phyloP scores from a whole-genome alignment of 257 asterid genomes.

The Knoxia roxburghii region DNA sequence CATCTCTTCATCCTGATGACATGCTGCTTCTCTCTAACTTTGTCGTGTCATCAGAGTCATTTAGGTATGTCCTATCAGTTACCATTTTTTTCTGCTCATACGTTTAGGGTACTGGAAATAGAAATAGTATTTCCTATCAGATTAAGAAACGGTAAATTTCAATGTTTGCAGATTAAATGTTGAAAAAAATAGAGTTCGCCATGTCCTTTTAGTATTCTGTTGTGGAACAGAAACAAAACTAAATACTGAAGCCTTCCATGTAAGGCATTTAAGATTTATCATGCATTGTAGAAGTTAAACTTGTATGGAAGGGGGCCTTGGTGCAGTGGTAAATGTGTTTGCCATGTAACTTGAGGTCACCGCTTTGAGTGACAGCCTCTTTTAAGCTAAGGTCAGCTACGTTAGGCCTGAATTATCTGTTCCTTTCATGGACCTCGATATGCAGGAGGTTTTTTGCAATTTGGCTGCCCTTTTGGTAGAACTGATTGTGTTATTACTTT shows the following conservation, averaged over 20 bases:
- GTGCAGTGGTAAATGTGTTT: no score
- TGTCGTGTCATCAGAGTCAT: conserved; percentile 89
- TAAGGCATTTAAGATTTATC: not conserved
- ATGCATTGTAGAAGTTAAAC: not conserved
- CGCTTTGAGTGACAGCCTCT: no score
- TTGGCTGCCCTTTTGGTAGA: no score
- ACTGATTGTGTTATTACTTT: not conserved
- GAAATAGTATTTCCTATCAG: not conserved
- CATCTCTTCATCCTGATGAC: conserved; percentile 94
- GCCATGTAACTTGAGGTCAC: no score
- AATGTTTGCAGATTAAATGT: no score
- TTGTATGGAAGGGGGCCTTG: no score
- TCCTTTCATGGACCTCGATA: no score
- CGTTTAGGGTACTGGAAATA: not conserved
- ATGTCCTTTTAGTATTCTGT: not conserved
- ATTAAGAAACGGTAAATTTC: no score
- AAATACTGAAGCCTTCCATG: not conserved
- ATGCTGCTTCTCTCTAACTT: conserved; percentile 84
- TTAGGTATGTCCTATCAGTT: conserved; percentile 44
- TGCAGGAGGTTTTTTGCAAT: no score
- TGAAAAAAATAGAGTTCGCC: no score
- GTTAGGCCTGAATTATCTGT: no score
- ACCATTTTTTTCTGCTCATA: not conserved
- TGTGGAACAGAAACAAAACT: not conserved
- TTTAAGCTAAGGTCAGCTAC: no score